phyloP scores from a whole-genome alignment of 352 stramenopile genomes.

The Plasmopara viticola region DNA sequence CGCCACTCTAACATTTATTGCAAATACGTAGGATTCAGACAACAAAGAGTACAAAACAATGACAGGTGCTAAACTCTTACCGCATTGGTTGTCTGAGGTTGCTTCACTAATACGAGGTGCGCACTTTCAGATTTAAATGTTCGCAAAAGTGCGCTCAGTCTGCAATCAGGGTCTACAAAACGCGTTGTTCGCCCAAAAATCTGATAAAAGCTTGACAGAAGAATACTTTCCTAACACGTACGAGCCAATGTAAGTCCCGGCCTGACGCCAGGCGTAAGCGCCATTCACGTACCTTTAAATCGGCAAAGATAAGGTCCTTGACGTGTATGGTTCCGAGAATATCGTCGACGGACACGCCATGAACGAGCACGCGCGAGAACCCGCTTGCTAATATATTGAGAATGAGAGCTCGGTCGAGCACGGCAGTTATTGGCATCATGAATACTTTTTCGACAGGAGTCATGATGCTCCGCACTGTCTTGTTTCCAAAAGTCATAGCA shows the following conservation, averaged over 20 bases:
- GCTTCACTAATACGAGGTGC: conserved; percentile 93
- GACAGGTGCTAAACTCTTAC: conserved; percentile 7
- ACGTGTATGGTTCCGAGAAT: conserved; percentile 96
- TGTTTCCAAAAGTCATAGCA: conserved; percentile 92
- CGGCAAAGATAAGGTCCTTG: conserved; percentile 98
- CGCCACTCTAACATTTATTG: conserved; percentile 47
- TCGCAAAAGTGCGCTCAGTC: conserved; percentile 90
- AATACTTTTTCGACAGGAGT: conserved; percentile 92
- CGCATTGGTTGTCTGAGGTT: conserved; percentile 72
- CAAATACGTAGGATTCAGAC: conserved; percentile 1
- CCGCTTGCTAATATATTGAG: conserved; percentile 94
- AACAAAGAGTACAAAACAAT: not conserved
- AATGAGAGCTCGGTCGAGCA: conserved; percentile 77
- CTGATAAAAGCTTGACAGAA: conserved; percentile 59
- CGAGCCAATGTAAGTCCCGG: conserved; percentile 36
- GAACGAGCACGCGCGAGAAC: conserved; percentile 94
- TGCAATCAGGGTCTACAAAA: conserved; percentile 89
- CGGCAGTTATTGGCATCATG: conserved; percentile 87
- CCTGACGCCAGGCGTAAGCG: conserved; percentile 22
- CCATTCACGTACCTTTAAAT: conserved; percentile 87
- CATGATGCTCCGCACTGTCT: conserved; percentile 91
- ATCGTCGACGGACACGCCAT: conserved; percentile 76
- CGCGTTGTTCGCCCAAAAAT: conserved; percentile 52
- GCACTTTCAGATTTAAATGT: conserved; percentile 90
- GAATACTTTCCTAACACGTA: conserved; percentile 44